Evolutionary conservation across 139 green algal species (phyloP).

Genomic region (Micromonas pusilla): DNA sequence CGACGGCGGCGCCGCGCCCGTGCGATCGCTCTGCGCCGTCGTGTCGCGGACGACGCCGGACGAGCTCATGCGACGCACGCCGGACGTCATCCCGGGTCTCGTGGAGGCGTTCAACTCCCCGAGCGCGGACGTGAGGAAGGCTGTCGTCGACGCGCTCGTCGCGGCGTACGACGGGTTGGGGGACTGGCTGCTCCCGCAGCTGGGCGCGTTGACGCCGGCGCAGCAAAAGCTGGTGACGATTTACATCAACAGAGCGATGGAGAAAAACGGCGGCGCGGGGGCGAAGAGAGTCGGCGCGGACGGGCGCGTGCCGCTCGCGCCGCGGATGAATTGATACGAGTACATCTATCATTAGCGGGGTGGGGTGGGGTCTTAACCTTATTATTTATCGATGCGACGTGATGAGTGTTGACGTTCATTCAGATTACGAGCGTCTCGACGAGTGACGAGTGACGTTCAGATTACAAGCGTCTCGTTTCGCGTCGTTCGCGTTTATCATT

Average conservation of each 20-base stretch:
- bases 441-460: too few relatives aligned
- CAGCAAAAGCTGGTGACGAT: constrained; percentile 62
- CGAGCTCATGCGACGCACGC: constrained; percentile 29
- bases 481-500: too few relatives aligned
- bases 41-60: background rate
- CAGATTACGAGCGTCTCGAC: too few relatives aligned
- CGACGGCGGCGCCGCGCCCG: background rate
- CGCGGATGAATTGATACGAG: too few relatives aligned
- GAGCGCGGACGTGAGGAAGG: constrained; percentile 57
- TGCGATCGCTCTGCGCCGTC: background rate
- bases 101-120: constrained; percentile 48
- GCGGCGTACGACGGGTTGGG: constrained; percentile 38
- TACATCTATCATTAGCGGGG: too few relatives aligned
- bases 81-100: constrained; percentile 48
- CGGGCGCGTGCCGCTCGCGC: background rate
- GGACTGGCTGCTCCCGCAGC: constrained; percentile 43
- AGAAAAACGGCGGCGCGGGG: background rate
- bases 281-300: background rate
- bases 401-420: too few relatives aligned
- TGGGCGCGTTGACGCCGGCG: constrained; percentile 30
- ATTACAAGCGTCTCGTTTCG: too few relatives aligned
- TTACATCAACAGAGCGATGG: constrained; percentile 40
- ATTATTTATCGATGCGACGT: too few relatives aligned
- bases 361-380: too few relatives aligned
- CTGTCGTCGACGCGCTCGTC: constrained; percentile 36